Base-by-base conservation (phyloP, 2,329 filamentous ascomycete species). In the Phialocephala subalpina region DNA sequence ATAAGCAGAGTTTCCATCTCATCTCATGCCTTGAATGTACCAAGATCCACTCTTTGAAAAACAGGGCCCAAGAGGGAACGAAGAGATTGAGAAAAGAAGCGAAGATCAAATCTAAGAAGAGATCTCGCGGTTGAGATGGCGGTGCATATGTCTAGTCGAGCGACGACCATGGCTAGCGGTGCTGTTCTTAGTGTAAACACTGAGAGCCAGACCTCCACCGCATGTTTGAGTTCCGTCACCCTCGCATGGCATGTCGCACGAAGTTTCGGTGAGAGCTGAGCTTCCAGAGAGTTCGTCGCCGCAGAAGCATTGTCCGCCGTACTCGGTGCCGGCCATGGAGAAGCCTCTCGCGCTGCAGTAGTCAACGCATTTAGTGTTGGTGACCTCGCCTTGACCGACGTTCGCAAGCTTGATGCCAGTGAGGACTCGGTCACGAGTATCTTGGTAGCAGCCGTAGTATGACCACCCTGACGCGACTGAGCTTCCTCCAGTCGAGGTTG, bases 161-260 rank as follows among this genome's bases (percentile, higher is more conserved):
- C 63, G 36, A 36, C 29, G 29, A 33, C 29, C 29, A 33, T 33
- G 9, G 29, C 49, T 60, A 4, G 35, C 53, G 18, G 11, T 60
- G 22, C 62, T 40, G 9, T 18, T 56, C 40, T 63, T 69, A 27
- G 61, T 53, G 72, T 81, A 86, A 63, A 84, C 78, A 64, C 77
- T 81, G 58, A 86, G 76, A 11, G 80, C 78, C 76, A 80, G 79
- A 62, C 74, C 68, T 18, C 85, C 86, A 56, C 86, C 86, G 70
- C 86, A 89, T 6, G 78, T 78, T 72, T 86, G 77, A 12, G 72
- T 74, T 1, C 67, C 67, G 68, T 86, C 81, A 25, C 84, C 86
- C 60, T 81, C 80, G 73, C 86, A 88, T 1, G 81, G 76, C 71
- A 80, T 82, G 49, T 76, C 75, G 77, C 86, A 89, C 14, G 73